phyloP scores from a whole-genome alignment of 192 early-diverging fungal genomes.

The Podila clonocystis region DNA sequence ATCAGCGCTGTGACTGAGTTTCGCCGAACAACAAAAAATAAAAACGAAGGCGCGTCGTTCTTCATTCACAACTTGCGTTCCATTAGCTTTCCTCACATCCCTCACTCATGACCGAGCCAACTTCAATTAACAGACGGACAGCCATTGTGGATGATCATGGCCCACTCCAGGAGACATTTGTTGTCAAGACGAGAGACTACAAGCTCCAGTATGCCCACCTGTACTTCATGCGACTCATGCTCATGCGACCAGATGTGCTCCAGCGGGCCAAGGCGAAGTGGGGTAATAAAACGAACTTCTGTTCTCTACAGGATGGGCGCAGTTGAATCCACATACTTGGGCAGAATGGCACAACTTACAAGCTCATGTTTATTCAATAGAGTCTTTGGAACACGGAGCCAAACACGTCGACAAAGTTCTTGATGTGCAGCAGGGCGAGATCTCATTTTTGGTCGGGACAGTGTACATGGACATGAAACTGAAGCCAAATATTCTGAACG shows the following conservation, averaged over 20 bases:
- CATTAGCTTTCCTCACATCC: neutral
- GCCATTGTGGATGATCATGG: conserved; percentile 29
- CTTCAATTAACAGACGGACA: conserved; percentile 18
- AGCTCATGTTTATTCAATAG: neutral
- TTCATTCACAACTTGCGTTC: neutral
- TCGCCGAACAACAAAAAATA: conserved; percentile 12
- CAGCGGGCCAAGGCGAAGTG: conserved; percentile 66
- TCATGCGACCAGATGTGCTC: conserved; percentile 70
- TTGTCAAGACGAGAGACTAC: conserved; percentile 71
- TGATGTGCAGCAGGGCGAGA: conserved; percentile 71
- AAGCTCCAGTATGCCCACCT: conserved; percentile 87
- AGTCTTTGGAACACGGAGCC: conserved; percentile 34
- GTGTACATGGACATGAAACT: conserved; percentile 86
- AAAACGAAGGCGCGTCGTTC: neutral
- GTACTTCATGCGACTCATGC: conserved; percentile 80
- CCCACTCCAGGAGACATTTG: conserved; percentile 56
- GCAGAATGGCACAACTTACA: neutral
- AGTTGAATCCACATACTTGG: neutral
- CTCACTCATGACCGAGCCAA: conserved; percentile 17
- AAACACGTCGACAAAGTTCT: conserved; percentile 71
- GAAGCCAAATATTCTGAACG: conserved; percentile 93
- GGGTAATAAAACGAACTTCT: conserved; percentile 26
- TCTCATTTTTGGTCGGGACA: conserved; percentile 86
- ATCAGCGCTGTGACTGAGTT: neutral
- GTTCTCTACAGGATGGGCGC: neutral